A percentile compares a stretch with the other conserved stretches of the same genome.
Evolutionary conservation across 371 early-diverging fungal genomes (phyloP).

Genomic region (Syncephalastrum racemosum): DNA sequence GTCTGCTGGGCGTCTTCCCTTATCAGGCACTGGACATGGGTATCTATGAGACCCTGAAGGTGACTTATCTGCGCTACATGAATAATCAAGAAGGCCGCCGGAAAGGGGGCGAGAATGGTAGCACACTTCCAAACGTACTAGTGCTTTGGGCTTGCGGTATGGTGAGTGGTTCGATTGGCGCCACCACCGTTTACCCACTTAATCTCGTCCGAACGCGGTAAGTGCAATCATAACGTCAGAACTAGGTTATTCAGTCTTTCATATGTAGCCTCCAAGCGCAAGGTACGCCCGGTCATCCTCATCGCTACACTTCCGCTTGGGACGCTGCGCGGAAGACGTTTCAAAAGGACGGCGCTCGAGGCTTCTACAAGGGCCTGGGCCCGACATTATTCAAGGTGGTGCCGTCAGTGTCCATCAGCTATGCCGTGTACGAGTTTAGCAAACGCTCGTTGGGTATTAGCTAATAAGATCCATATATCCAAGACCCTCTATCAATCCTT

Average conservation of each 20-base stretch:
- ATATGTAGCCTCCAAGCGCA: conserved; percentile 73
- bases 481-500: no score
- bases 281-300: conserved; percentile 73
- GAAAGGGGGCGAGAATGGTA: conserved; percentile 21
- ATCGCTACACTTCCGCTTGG: conserved; percentile 59
- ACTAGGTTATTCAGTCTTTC: no score
- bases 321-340: conserved; percentile 68
- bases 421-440: conserved; percentile 64
- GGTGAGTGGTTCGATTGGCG: conserved; percentile 67
- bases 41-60: conserved; percentile 72
- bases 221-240: neutral
- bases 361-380: conserved; percentile 85
- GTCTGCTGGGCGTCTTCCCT: conserved; percentile 73
- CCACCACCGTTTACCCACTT: conserved; percentile 71
- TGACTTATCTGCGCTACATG: conserved; percentile 55
- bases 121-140: conserved; percentile 48
- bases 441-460: conserved; percentile 52
- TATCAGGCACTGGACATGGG: conserved; percentile 78
- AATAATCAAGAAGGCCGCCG: conserved; percentile 20
- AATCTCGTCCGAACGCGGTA: conserved; percentile 72
- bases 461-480: conserved; percentile 10
- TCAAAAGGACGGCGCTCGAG: conserved; percentile 68
- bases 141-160: conserved; percentile 66
- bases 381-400: conserved; percentile 75
- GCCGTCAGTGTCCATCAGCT: conserved; percentile 65